These are phyloP conservation scores for Russula dissimulans DNA, from an alignment of 768 basidiomycete species.

Conservation along the genomic window DNA sequence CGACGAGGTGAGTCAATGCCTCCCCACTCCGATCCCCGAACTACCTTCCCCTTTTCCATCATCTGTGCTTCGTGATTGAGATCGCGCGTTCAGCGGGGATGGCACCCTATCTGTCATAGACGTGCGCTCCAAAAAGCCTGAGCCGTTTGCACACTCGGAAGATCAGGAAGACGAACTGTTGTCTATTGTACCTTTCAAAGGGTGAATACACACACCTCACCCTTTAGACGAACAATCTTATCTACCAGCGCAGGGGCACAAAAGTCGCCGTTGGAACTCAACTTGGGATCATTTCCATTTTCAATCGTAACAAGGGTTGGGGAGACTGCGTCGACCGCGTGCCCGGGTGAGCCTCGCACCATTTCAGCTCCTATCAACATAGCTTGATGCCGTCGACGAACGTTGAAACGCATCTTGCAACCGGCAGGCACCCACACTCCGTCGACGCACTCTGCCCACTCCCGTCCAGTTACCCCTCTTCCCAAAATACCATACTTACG, in stretches of 20 bases:
- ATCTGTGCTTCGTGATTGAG: neutral
- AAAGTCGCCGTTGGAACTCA: constrained; percentile 88
- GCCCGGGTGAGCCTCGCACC: constrained; percentile 51
- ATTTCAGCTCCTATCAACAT: constrained; percentile 5
- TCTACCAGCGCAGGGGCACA: constrained; percentile 39
- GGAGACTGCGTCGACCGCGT: constrained; percentile 87
- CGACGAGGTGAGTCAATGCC: constrained; percentile 62
- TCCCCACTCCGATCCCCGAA: neutral
- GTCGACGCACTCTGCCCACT: constrained; percentile 79
- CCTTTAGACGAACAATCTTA: neutral
- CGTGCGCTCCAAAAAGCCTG: constrained; percentile 68
- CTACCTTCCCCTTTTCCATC: neutral
- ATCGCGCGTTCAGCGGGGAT: constrained; percentile 57
- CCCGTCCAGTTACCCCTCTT: constrained; percentile 49
- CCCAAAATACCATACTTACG: constrained; percentile 69
- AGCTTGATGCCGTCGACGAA: neutral
- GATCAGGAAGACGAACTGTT: constrained; percentile 94
- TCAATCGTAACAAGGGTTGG: constrained; percentile 83
- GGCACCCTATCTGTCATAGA: constrained; percentile 91
- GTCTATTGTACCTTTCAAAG: constrained; percentile 77
- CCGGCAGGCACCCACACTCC: constrained; percentile 74
- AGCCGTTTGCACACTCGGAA: constrained; percentile 79
- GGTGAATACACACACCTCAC: constrained; percentile 34
- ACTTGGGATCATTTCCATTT: constrained; percentile 80
- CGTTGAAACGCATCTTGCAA: too few relatives aligned